Evolutionary conservation across 164 flowering plant genomes (phyloP).

Genomic region (Berberis vulgaris): DNA sequence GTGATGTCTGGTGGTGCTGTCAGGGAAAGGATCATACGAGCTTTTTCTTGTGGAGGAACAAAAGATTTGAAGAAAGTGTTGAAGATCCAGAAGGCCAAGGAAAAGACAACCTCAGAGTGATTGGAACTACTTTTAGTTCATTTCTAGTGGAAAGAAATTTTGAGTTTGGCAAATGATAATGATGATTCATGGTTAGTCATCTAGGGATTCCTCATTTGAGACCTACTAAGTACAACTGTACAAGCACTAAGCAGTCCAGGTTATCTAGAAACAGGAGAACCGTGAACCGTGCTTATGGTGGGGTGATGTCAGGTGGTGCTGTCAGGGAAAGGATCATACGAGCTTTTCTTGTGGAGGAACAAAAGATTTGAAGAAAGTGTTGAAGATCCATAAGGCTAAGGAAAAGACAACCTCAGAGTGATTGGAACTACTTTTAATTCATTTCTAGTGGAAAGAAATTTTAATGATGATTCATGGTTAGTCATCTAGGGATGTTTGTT

Average conservation of each 20-base stretch:
- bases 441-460: slow-evolving; percentile 15
- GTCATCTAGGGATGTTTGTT: background rate
- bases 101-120: slow-evolving; percentile 11
- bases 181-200: slow-evolving; percentile 9
- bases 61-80: slow-evolving; percentile 24
- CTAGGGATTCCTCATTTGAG: slow-evolving; percentile 51
- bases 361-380: slow-evolving; percentile 28
- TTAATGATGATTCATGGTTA: slow-evolving; percentile 13
- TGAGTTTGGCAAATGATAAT: slow-evolving; percentile 6
- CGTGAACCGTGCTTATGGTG: slow-evolving; percentile 40
- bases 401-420: slow-evolving; percentile 10
- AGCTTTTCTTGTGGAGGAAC: slow-evolving; percentile 72
- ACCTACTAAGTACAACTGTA: slow-evolving; percentile 73
- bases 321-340: slow-evolving; percentile 76
- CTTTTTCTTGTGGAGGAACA: slow-evolving; percentile 72
- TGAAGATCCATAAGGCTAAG: too few relatives aligned
- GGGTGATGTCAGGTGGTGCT: slow-evolving; percentile 63
- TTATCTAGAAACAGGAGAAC: slow-evolving; percentile 37
- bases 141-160: slow-evolving; percentile 17
- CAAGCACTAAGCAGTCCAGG: slow-evolving; percentile 64
- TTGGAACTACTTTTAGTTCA: slow-evolving; percentile 4
- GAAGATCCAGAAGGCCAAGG: too few relatives aligned
- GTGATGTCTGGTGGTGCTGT: slow-evolving; percentile 69
- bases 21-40: slow-evolving; percentile 70
- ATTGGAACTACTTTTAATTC: slow-evolving; percentile 5